phyloP scores from a whole-genome alignment of 352 stramenopile genomes.

The Globisporangium polare region DNA sequence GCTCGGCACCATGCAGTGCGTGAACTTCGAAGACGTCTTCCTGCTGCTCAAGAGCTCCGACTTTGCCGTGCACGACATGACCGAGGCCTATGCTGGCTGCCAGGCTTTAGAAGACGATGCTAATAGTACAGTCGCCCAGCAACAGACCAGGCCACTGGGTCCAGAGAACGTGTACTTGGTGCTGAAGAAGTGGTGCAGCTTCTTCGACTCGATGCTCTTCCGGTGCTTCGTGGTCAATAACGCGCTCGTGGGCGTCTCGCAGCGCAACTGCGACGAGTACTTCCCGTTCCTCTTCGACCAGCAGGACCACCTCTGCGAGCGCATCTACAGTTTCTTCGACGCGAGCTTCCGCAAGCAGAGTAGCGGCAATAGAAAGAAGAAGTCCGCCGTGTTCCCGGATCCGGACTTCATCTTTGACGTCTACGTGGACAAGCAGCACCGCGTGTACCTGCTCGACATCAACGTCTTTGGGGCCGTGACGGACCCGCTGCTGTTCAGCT shows the following conservation, averaged over 20 bases:
- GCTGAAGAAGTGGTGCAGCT: constrained; percentile 94
- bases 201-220: constrained; percentile 95
- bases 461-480: constrained; percentile 93
- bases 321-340: constrained; percentile 66
- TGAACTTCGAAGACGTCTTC: constrained; percentile 80
- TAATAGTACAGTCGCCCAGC: not conserved
- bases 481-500: constrained; percentile 92
- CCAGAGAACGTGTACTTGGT: constrained; percentile 63
- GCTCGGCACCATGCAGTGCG: constrained; percentile 72
- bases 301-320: constrained; percentile 61
- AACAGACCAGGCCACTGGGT: not conserved
- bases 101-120: constrained; percentile 14
- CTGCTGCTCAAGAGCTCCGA: constrained; percentile 80
- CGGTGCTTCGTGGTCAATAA: constrained; percentile 89
- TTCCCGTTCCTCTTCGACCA: constrained; percentile 87
- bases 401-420: constrained; percentile 91
- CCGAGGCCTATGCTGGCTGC: constrained; percentile 75
- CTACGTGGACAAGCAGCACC: constrained; percentile 92
- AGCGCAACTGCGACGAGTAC: constrained; percentile 90
- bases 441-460: constrained; percentile 93
- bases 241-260: constrained; percentile 84
- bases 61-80: constrained; percentile 91
- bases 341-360: constrained; percentile 37
- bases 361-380: constrained; percentile 1
- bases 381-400: constrained; percentile 58